Evolutionary conservation across 1,139 yeast species (phyloP).

Genomic region (Lodderomyces jiufengensis): DNA sequence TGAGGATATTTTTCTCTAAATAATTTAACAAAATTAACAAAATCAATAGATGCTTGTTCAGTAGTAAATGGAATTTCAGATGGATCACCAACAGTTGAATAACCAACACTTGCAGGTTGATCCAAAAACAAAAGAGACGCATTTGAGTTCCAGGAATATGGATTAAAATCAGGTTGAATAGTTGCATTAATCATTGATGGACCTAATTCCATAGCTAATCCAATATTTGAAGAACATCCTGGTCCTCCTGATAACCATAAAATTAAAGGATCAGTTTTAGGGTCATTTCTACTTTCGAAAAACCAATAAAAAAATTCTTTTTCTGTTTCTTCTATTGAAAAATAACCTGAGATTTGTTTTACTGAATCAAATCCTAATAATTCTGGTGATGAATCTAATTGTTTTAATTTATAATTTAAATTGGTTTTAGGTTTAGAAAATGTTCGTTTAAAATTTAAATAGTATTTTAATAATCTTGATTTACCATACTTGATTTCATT

Average conservation of each 20-base stretch:
- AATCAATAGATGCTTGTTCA: conserved; percentile 84
- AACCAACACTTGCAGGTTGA: conserved; percentile 50
- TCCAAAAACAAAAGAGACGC: conserved; percentile 34
- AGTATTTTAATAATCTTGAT: neutral
- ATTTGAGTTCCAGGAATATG: conserved; percentile 32
- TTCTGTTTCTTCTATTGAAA: conserved; percentile 66
- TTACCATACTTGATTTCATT: neutral
- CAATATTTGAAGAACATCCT: conserved; percentile 59
- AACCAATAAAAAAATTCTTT: conserved; percentile 53
- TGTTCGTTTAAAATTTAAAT: neutral
- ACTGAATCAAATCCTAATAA: conserved; percentile 66
- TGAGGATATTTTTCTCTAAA: conserved; percentile 86
- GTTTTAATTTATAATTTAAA: conserved; percentile 1
- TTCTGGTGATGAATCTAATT: conserved; percentile 30
- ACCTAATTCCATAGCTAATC: conserved; percentile 32
- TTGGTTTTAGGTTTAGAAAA: conserved; percentile 1
- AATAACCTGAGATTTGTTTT: conserved; percentile 75
- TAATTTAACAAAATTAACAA: conserved; percentile 76
- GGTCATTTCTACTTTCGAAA: conserved; percentile 35
- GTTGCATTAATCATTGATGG: conserved; percentile 25
- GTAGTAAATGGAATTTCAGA: conserved; percentile 53
- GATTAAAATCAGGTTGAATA: conserved; percentile 27
- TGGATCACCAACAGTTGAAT: conserved; percentile 48
- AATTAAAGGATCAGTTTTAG: conserved; percentile 29
- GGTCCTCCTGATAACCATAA: conserved; percentile 63